Percentiles rank a stretch among this genome's conserved stretches.
phyloP scores from a whole-genome alignment of 2,329 filamentous ascomycete species.

The Aspergillus sclerotialis region DNA sequence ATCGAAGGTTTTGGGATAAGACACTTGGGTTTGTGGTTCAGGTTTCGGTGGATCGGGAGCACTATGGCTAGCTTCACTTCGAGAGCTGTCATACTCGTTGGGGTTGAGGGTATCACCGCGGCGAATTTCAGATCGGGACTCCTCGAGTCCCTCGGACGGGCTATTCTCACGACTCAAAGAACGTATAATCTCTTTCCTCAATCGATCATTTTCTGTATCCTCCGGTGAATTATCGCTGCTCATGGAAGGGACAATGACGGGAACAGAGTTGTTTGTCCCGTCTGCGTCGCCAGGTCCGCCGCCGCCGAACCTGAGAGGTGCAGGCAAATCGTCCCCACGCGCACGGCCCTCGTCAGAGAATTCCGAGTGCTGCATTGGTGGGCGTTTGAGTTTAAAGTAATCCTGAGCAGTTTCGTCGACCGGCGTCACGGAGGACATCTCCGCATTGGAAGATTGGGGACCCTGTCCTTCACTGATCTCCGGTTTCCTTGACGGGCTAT shows the following conservation, averaged over 20 bases:
- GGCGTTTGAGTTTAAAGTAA: constrained; percentile 4
- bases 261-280: constrained; percentile 14
- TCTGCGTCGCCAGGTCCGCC: constrained; percentile 11
- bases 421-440: constrained; percentile 34
- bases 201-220: constrained; percentile 37
- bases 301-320: constrained; percentile 26
- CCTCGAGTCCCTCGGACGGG: constrained; percentile 21
- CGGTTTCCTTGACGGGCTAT: constrained; percentile 56
- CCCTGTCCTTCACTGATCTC: constrained; percentile 39
- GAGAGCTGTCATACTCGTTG: constrained; percentile 32
- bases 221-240: constrained; percentile 29
- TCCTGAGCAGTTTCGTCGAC: constrained; percentile 14
- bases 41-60: constrained; percentile 12
- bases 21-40: constrained; percentile 4
- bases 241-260: constrained; percentile 25
- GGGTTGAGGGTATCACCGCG: constrained; percentile 26
- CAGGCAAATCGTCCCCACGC: constrained; percentile 16
- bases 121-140: constrained; percentile 12
- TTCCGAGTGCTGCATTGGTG: constrained; percentile 4
- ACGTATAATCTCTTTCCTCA: constrained; percentile 43
- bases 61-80: constrained; percentile 18
- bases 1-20: constrained; percentile 5
- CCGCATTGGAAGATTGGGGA: constrained; percentile 38
- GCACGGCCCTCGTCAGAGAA: constrained; percentile 6
- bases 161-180: constrained; percentile 36